Percentiles rank a stretch among this genome's conserved stretches.
Evolutionary conservation across 2,329 filamentous ascomycete genomes (phyloP).

Genomic region (Venturia asperata): DNA sequence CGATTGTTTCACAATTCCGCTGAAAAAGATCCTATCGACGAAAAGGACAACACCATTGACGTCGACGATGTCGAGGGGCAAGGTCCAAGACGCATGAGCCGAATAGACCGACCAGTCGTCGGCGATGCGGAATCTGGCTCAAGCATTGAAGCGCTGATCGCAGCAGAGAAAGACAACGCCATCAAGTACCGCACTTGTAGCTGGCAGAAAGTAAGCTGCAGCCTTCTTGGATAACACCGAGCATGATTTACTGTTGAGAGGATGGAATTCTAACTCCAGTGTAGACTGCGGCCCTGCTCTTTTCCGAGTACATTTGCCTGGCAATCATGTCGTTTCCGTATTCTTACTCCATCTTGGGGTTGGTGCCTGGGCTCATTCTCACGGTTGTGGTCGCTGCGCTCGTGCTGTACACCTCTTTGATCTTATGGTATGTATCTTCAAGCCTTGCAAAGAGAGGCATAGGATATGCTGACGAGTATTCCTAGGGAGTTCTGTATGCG

Average conservation of each 20-base stretch:
- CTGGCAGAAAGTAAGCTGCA: constrained; percentile 67
- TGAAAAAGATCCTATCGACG: constrained; percentile 4
- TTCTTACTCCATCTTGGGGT: constrained; percentile 79
- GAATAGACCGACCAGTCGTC: constrained; percentile 34
- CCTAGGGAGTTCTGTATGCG: constrained; percentile 80
- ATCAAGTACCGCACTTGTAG: constrained; percentile 92
- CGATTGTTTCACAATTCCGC: not conserved
- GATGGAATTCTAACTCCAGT: constrained; percentile 14
- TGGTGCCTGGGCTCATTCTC: constrained; percentile 79
- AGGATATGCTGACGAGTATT: not conserved
- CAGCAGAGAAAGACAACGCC: constrained; percentile 64
- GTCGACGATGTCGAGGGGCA: constrained; percentile 25
- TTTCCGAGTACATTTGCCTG: constrained; percentile 92
- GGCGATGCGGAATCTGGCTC: constrained; percentile 36
- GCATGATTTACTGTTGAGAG: constrained; percentile 6
- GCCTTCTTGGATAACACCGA: not conserved
- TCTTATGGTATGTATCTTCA: constrained; percentile 51
- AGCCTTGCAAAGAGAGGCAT: not conserved
- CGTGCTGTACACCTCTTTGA: constrained; percentile 75
- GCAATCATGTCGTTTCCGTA: constrained; percentile 93
- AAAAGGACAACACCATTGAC: constrained; percentile 20
- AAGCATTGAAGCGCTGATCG: constrained; percentile 60
- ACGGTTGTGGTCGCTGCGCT: constrained; percentile 69
- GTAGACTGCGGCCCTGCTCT: constrained; percentile 77
- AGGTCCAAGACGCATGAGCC: constrained; percentile 32